A percentile compares a stretch with the other conserved stretches of the same genome.
These are phyloP conservation scores for Agroathelia rolfsii DNA, from an alignment of 1,284 basidiomycete genomes.

Conservation along the genomic window DNA sequence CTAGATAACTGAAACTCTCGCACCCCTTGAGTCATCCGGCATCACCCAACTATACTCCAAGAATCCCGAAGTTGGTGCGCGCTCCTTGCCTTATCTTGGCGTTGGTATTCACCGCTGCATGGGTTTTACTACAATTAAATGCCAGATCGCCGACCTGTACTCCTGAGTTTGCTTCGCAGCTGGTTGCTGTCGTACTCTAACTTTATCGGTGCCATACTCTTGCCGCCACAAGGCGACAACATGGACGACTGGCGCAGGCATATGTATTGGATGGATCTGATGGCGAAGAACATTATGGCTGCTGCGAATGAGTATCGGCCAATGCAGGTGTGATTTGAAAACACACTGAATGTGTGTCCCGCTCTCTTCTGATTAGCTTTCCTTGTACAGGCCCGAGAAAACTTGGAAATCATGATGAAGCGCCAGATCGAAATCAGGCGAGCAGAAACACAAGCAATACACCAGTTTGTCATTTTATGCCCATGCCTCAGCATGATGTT, in stretches of 20 bases:
- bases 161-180: constrained; percentile 55
- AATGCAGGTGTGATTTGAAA: constrained; percentile 43
- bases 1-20: constrained; percentile 67
- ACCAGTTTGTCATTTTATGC: constrained; percentile 36
- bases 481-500: background rate
- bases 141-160: constrained; percentile 61
- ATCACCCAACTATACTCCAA: constrained; percentile 64
- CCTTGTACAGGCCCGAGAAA: constrained; percentile 47
- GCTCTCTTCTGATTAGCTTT: background rate
- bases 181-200: constrained; percentile 63
- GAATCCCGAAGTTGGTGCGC: constrained; percentile 54
- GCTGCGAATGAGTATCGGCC: constrained; percentile 75
- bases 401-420: constrained; percentile 68
- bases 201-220: constrained; percentile 50
- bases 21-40: constrained; percentile 59
- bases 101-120: constrained; percentile 6
- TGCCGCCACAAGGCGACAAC: constrained; percentile 46
- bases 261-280: constrained; percentile 64
- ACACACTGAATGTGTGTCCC: background rate
- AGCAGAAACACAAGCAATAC: constrained; percentile 56
- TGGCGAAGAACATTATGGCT: constrained; percentile 75
- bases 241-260: constrained; percentile 56
- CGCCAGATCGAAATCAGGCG: constrained; percentile 58
- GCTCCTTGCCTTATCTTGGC: background rate
- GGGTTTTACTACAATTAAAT: constrained; percentile 7